Base-by-base conservation (phyloP, 2,329 filamentous ascomycete species). In the Colletotrichum sp. region DNA sequence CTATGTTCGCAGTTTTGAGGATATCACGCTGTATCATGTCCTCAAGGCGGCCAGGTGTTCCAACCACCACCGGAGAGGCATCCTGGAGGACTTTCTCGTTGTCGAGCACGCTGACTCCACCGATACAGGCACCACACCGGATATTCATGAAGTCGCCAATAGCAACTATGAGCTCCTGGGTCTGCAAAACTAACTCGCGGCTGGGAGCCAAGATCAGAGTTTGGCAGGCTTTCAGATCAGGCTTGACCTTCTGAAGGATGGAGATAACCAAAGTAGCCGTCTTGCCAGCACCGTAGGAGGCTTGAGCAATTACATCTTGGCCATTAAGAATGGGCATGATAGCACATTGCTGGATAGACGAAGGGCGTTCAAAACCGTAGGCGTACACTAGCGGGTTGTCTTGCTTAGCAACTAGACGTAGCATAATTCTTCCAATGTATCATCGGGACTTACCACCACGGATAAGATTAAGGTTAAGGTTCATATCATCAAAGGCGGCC, bases 281-380 rank as follows among this genome's bases (percentile, higher is more conserved):
- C 93, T 99, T 99, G 90, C 97, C 97, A 86, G 97, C 99, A 92
- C 97, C 97, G 82, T 97, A 99, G 92, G 99, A 97, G 83, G 97
- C 97, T 92, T 99, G 97, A 80, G 97, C 97, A 87, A 99, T 99
- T 84, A 99, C 97, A 93, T 99, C 97, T 92, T 96, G 96, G 97
- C 95, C 96, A 93, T 99, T 98, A 92, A 99, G 98, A 86, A 99
- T 96, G 85, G 97, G 97, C 94, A 99, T 98, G 89, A 99, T 99
- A 83, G 97, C 97, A 86, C 97, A 96, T 94, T 98, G 96, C 94
- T 99, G 97, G 83, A 99, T 99, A 87, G 97, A 96, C 89, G 97
- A 99, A 79, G 97, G 97, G 82, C 97, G 96, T 93, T 99, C 97
- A 91, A 99, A 99, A 94, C 97, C 97, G 88, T 99, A 99, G 87